Base-by-base conservation (phyloP, 495 filamentous ascomycete genomes). In the Xylaria flabelliformis region DNA sequence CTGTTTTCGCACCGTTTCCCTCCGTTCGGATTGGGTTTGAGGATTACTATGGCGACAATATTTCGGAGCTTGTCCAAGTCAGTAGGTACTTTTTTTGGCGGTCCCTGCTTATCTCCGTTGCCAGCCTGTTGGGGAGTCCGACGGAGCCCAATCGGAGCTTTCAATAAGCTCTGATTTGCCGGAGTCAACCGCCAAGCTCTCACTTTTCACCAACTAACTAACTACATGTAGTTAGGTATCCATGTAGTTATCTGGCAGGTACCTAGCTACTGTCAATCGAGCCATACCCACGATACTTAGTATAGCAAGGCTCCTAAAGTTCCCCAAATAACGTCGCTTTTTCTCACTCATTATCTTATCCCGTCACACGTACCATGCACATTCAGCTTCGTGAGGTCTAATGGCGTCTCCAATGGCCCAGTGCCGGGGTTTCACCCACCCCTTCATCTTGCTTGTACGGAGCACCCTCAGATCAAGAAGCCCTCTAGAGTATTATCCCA, bases 111-210 rank as follows among this genome's bases (percentile, higher is more conserved):
- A 61, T 46, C 36, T 44, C 21, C 39, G 67, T 1, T 48, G 1
- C 53, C 26, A 74, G 72, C 72, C 74, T 76, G 75, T 79, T 79
- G 77, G 77, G 77, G 77, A 79, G 65, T 77, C 77, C 76, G 77
- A 73, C 56, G 62, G 67, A 66, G 73, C 74, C 71, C 63, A 78
- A 74, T 61, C 72, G 55, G 66, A 44, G 53, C 39, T 59, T 17
- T 48, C 66, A 56, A 36, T 17, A 12, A 13, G n/a, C n/a, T 26
- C 48, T 53, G 44, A 67, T 53, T 59, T 26, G 32, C n/a, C 41
- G 1, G 32, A 10, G 26, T 2, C 26, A 29, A 29, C 2, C 26
- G 26, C 2, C 26, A 36, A 39, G 36, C 36, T 39, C 36, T 39
- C 36, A 39, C 36, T 6, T 39, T 39, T 39, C 36, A 39, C 34